Base-by-base conservation (phyloP, 148 eudicot species). In the Diospyros lotus region DNA sequence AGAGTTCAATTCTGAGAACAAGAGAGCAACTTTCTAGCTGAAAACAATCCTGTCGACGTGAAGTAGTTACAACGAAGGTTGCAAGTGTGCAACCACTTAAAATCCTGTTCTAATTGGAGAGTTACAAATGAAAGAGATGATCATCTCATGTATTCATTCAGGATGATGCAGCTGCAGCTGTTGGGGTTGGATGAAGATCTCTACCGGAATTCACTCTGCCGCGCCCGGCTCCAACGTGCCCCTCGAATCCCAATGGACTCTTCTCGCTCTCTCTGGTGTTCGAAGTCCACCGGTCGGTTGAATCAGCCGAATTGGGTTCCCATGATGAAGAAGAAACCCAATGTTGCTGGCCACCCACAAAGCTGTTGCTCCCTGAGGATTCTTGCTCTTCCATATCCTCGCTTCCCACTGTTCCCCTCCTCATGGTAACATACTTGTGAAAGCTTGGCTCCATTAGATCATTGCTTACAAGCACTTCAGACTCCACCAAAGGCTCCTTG, bases 231-330 rank as follows among this genome's bases (percentile, higher is more conserved):
- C 93, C 91, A 46, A 15, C 72, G 68, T 75, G 77, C 69, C 73
- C 86, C 46, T 66, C 74, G 28, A 28, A 28, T 28, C 28, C 28
- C 28, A 28, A 28, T 28, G 28, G 28, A 28, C 28, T 28, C 28
- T 0, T 28, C 28, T 28, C 28, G 28, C 28, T 28, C 28, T 28
- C 28, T 28, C 28, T 28, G 28, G 28, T 28, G 28, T 28, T 28
- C 28, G 28, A 28, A 56, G 71, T 81, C 84, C 90, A 89, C 14
- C 91, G 79, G 59, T 94, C 95, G 3, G 87, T 89, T 14, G 97
- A 92, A 66, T 90, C 97, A 71, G 85, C 95, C 3, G 98, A 94
- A 74, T 84, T 94, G 2, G 92, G 93, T 77, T 94, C 98, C 96
- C 93, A 92, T 6, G 89, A 74, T 67, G 96, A 81, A 74, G 94